A percentile compares a stretch with the other conserved stretches of the same genome.
Conservation (phyloP, 768 basidiomycete species). For the Rubroboletus pulcherrimus region DNA sequence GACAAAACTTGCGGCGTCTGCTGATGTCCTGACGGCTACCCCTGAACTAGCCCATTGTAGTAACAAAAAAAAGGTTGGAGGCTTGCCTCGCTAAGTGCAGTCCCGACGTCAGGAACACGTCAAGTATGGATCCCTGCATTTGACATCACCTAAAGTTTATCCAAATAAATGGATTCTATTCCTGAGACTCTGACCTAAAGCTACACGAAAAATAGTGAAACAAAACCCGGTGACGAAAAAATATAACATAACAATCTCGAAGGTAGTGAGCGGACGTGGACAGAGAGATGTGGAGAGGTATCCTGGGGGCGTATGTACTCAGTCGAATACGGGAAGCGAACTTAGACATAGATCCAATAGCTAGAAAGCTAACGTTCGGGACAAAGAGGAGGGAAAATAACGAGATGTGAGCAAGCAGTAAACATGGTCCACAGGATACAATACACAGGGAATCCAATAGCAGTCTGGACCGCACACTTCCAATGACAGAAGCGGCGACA, state of each 20-base stretch:
- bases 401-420: neutral
- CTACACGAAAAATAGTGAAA: conserved; percentile 1
- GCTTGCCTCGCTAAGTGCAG: too few species aligned
- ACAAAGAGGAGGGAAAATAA: neutral
- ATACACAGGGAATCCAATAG: conserved; percentile 14
- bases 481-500: neutral
- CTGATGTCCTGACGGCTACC: too few species aligned
- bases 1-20: too few species aligned
- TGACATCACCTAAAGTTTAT: neutral
- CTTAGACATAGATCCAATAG: conserved; percentile 3
- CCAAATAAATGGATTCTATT: neutral
- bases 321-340: neutral
- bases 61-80: too few species aligned
- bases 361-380: neutral
- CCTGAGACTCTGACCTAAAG: neutral
- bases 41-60: too few species aligned
- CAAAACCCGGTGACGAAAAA: neutral
- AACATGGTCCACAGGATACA: conserved; percentile 3
- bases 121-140: neutral
- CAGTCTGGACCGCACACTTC: neutral
- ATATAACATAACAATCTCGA: neutral
- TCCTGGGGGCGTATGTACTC: neutral
- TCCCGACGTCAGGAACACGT: too few species aligned
- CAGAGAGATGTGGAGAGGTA: neutral
- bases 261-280: neutral